phyloP scores from a whole-genome alignment of 768 basidiomycete species.

The Kwoniella sp. region DNA sequence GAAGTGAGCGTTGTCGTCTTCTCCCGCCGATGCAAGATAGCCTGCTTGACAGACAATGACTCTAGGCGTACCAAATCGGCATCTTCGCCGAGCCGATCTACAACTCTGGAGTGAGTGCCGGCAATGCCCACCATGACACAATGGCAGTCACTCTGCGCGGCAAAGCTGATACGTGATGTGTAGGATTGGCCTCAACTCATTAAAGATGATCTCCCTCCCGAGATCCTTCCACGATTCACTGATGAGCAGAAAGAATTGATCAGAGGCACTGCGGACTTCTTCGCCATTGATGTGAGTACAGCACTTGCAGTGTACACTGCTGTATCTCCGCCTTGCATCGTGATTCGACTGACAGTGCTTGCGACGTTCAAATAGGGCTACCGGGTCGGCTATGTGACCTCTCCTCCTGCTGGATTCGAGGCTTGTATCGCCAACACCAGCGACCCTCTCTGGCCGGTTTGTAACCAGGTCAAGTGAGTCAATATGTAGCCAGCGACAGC shows the following conservation, averaged over 20 bases:
- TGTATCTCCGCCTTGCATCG: too few relatives aligned
- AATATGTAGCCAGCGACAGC: too few relatives aligned
- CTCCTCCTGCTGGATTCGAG: conserved; percentile 59
- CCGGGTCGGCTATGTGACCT: conserved; percentile 46
- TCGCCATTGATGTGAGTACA: conserved; percentile 59
- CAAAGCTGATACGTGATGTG: not conserved
- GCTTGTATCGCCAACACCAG: conserved; percentile 59
- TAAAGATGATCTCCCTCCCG: conserved; percentile 60
- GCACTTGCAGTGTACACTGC: not conserved
- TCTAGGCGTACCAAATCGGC: conserved; percentile 61
- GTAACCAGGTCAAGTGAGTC: conserved; percentile 58
- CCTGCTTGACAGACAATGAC: too few relatives aligned
- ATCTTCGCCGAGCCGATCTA: conserved; percentile 62
- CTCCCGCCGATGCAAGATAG: too few relatives aligned
- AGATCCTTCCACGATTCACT: conserved; percentile 61
- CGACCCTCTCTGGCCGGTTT: conserved; percentile 63
- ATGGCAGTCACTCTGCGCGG: too few relatives aligned
- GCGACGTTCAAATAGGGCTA: too few relatives aligned
- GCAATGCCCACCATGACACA: too few relatives aligned
- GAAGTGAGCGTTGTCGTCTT: conserved; percentile 46
- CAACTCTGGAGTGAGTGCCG: conserved; percentile 58
- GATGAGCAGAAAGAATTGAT: conserved; percentile 60
- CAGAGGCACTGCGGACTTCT: conserved; percentile 62
- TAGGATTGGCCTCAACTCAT: conserved; percentile 62
- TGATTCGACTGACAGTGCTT: too few relatives aligned